Conservation (phyloP, 2,329 filamentous ascomycete species). For the Arachnopeziza araneosa region DNA sequence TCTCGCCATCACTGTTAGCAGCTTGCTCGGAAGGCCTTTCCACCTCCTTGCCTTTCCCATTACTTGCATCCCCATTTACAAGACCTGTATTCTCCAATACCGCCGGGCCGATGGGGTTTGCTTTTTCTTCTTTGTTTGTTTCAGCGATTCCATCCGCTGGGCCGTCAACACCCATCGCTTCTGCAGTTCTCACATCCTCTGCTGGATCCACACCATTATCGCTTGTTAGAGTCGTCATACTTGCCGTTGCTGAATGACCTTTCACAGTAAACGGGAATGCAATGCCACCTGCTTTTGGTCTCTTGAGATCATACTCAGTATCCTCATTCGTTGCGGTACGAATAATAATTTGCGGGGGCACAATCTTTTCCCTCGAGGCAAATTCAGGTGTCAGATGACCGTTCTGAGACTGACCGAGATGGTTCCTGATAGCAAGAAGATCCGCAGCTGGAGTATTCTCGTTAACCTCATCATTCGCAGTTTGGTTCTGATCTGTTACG, state of each 20-base stretch:
- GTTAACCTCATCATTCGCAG: constrained; percentile 30
- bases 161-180: not conserved
- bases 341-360: constrained; percentile 16
- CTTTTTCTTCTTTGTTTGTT: not conserved
- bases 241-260: constrained; percentile 53
- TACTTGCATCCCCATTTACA: not conserved
- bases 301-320: constrained; percentile 46
- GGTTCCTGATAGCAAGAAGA: constrained; percentile 37
- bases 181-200: not conserved
- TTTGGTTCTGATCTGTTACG: constrained; percentile 49
- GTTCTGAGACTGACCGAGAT: constrained; percentile 29
- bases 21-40: not conserved
- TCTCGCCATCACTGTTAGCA: not conserved
- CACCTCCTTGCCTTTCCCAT: not conserved
- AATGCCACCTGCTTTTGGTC: constrained; percentile 62
- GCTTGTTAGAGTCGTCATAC: constrained; percentile 59
- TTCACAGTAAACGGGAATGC: constrained; percentile 68
- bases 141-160: not conserved
- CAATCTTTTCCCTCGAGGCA: constrained; percentile 1
- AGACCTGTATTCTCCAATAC: not conserved
- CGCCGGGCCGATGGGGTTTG: not conserved
- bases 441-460: constrained; percentile 40
- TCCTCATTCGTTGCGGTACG: constrained; percentile 27
- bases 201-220: constrained; percentile 19
- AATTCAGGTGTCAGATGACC: constrained; percentile 17